Conservation (phyloP, 169 alveolate species). For the Condylostoma magnum region DNA sequence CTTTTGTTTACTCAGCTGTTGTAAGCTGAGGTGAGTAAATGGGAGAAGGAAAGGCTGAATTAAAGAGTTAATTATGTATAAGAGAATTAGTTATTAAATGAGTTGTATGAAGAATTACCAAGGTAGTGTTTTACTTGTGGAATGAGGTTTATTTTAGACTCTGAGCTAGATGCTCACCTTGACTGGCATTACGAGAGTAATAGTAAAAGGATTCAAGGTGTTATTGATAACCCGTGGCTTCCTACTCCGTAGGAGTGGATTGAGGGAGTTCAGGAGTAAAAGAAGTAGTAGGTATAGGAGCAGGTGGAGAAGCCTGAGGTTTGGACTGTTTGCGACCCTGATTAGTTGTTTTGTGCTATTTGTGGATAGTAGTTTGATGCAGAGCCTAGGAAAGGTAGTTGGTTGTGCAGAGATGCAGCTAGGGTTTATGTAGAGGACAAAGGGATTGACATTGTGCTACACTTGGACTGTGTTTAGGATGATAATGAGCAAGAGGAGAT, state of each 20-base stretch:
- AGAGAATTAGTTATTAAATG: background rate
- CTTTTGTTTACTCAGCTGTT: background rate
- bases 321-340: conserved; percentile 30
- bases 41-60: conserved; percentile 6
- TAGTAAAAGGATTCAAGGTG: background rate
- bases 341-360: conserved; percentile 6
- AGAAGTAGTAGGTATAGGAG: conserved; percentile 1
- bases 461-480: too few relatives aligned
- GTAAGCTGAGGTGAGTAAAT: background rate
- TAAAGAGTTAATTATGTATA: background rate
- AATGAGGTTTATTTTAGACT: conserved; percentile 10
- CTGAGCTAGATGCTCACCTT: conserved; percentile 21
- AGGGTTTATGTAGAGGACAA: conserved; percentile 20
- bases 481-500: too few relatives aligned
- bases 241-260: background rate
- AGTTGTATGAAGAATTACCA: conserved; percentile 26
- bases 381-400: conserved; percentile 2
- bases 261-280: background rate
- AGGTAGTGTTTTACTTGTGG: conserved; percentile 26
- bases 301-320: background rate
- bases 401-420: conserved; percentile 29
- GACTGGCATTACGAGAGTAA: conserved; percentile 19
- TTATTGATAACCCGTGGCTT: background rate
- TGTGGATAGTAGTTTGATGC: conserved; percentile 29
- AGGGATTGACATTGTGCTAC: conserved; percentile 5